Evolutionary conservation across 129 eudicot genomes (phyloP).

Genomic region (Calendula officinalis): DNA sequence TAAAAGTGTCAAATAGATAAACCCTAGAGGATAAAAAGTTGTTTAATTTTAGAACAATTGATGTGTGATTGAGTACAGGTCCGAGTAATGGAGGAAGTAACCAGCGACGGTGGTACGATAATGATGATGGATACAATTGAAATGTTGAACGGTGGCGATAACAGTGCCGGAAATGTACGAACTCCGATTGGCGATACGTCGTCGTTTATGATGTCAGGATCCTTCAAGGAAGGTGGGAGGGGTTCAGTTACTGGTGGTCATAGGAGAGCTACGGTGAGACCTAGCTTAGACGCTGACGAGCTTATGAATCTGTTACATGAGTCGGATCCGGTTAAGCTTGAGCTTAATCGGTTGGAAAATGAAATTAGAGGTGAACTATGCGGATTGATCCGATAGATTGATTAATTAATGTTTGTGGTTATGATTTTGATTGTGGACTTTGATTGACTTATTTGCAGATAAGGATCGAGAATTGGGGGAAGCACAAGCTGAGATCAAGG

Average conservation of each 20-base stretch:
- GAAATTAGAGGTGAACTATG: slow-evolving; percentile 67
- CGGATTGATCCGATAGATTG: slow-evolving; percentile 32
- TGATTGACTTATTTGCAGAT: slow-evolving; percentile 39
- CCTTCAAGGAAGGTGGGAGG: slow-evolving; percentile 44
- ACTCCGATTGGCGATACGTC: slow-evolving; percentile 16
- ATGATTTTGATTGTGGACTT: slow-evolving; percentile 8
- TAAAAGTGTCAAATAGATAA: too few species aligned
- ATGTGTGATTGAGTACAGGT: slow-evolving; percentile 41
- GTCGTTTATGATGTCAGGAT: slow-evolving; percentile 40
- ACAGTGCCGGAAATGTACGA: slow-evolving; percentile 45
- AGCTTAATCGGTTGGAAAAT: slow-evolving; percentile 79
- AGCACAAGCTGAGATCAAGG: slow-evolving; percentile 17
- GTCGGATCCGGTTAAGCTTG: slow-evolving; percentile 92
- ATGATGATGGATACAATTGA: slow-evolving; percentile 3
- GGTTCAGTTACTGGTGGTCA: slow-evolving; percentile 37
- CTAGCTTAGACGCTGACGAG: slow-evolving; percentile 79
- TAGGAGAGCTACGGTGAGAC: slow-evolving; percentile 52
- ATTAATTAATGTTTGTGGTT: neutral
- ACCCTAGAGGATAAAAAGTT: too few species aligned
- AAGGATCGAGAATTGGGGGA: slow-evolving; percentile 66
- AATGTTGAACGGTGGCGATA: slow-evolving; percentile 19
- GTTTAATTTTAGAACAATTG: slow-evolving; percentile 4
- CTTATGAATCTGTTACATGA: slow-evolving; percentile 70
- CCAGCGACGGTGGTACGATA: slow-evolving; percentile 45
- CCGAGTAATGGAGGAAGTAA: slow-evolving; percentile 58